A percentile compares a stretch with the other conserved stretches of the same genome.
phyloP scores from a whole-genome alignment of 805 yeast genomes.

The Cyberlindnera veronae region DNA sequence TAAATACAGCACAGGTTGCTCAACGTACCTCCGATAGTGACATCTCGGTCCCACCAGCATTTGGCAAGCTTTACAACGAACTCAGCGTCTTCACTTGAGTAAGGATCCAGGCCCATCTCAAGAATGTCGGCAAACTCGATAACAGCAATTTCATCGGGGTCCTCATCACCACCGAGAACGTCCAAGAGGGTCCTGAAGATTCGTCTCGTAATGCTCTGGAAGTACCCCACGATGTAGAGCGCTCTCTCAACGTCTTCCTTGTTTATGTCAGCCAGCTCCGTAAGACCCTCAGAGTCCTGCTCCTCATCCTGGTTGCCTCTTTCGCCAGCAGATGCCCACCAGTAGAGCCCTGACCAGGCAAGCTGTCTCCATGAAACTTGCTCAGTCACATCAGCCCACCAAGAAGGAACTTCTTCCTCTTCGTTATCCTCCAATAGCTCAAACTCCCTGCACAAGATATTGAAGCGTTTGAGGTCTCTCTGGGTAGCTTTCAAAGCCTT shows the following conservation, averaged over 20 bases:
- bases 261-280: constrained; percentile 13
- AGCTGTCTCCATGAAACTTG: constrained; percentile 53
- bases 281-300: constrained; percentile 36
- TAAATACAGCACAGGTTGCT: constrained; percentile 33
- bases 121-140: constrained; percentile 44
- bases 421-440: neutral
- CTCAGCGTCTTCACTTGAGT: constrained; percentile 40
- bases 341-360: constrained; percentile 66
- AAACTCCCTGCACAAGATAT: constrained; percentile 26
- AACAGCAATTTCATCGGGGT: constrained; percentile 13
- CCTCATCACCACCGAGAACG: constrained; percentile 27
- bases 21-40: constrained; percentile 37
- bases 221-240: constrained; percentile 43
- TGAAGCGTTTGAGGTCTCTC: constrained; percentile 36
- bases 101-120: constrained; percentile 60
- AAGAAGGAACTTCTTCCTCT: constrained; percentile 20
- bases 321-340: constrained; percentile 90
- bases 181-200: constrained; percentile 38
- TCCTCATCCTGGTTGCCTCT: constrained; percentile 39
- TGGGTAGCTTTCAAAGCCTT: constrained; percentile 29
- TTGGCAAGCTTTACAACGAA: constrained; percentile 41
- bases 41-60: constrained; percentile 45
- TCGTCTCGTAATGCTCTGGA: constrained; percentile 45
- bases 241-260: constrained; percentile 25
- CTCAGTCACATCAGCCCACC: constrained; percentile 46